A percentile compares a stretch with the other conserved stretches of the same genome.
These are phyloP conservation scores for Discostella pseudostelligera DNA, from an alignment of 108 stramenopile genomes.

Conservation along the genomic window DNA sequence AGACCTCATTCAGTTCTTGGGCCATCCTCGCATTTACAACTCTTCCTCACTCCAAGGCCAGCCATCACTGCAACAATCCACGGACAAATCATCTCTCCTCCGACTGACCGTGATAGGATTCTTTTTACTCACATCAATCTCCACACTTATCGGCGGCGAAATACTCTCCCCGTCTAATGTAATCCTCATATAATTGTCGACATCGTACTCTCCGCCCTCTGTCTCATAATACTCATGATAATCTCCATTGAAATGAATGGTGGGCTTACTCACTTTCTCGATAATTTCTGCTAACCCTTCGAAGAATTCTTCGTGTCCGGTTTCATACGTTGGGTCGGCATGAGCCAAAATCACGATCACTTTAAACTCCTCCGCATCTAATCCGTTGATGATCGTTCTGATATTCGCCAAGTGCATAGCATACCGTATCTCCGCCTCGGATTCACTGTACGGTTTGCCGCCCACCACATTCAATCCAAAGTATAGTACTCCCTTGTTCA, in stretches of 20 bases:
- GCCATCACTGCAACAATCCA: slow-evolving; percentile 39
- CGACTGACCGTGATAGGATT: slow-evolving; percentile 35
- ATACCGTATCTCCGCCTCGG: slow-evolving; percentile 34
- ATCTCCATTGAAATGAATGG: slow-evolving; percentile 65
- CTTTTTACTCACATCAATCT: slow-evolving; percentile 31
- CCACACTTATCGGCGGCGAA: slow-evolving; percentile 24
- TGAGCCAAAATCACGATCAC: slow-evolving; percentile 60
- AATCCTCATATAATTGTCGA: slow-evolving; percentile 41
- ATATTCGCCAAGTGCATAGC: background rate
- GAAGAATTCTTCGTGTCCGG: slow-evolving; percentile 39
- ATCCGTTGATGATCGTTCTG: slow-evolving; percentile 2
- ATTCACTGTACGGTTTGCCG: slow-evolving; percentile 32
- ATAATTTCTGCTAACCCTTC: slow-evolving; percentile 23
- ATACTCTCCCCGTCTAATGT: slow-evolving; percentile 34
- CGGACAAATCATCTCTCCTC: slow-evolving; percentile 24
- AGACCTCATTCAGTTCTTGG: no score
- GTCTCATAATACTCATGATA: slow-evolving; percentile 37
- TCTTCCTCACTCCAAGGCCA: slow-evolving; percentile 25
- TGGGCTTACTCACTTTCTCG: slow-evolving; percentile 42
- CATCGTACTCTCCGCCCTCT: slow-evolving; percentile 30
- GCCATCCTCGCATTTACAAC: no score
- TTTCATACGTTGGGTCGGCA: slow-evolving; percentile 38
- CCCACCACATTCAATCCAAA: slow-evolving; percentile 69
- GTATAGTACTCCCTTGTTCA: slow-evolving; percentile 60
- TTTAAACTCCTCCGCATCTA: slow-evolving; percentile 30